These are phyloP conservation scores for Hyphopichia homilentoma DNA, from an alignment of 805 yeast species.

Conservation along the genomic window DNA sequence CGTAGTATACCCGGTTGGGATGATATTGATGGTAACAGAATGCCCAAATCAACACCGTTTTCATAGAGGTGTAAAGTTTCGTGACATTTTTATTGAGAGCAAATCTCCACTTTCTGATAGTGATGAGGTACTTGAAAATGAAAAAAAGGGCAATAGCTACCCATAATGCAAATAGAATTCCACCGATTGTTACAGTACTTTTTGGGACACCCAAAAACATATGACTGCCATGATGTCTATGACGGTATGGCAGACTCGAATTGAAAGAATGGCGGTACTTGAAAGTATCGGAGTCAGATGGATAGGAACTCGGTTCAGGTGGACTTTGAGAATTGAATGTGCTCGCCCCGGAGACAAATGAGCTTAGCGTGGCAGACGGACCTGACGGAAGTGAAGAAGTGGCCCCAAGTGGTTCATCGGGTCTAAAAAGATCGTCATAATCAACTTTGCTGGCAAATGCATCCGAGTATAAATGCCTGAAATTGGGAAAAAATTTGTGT, in stretches of 20 bases:
- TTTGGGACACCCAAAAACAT: constrained; percentile 4
- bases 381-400: neutral
- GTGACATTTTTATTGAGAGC: constrained; percentile 16
- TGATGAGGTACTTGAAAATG: constrained; percentile 23
- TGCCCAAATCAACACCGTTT: constrained; percentile 45
- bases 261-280: too few relatives aligned
- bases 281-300: too few relatives aligned
- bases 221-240: too few relatives aligned
- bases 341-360: too few relatives aligned
- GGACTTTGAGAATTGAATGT: neutral
- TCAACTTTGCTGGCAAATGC: constrained; percentile 24
- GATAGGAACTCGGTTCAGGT: neutral
- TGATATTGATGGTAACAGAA: constrained; percentile 40
- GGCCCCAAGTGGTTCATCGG: constrained; percentile 3
- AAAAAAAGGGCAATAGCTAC: constrained; percentile 16
- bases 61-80: constrained; percentile 45
- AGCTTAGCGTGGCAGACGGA: neutral
- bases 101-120: constrained; percentile 14
- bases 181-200: constrained; percentile 27
- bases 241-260: too few relatives aligned
- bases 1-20: constrained; percentile 38
- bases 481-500: constrained; percentile 10
- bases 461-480: constrained; percentile 11
- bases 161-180: constrained; percentile 25
- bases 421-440: constrained; percentile 18